Conservation (phyloP, 2,329 filamentous ascomycete species). For the Pseudonectria foliicola region DNA sequence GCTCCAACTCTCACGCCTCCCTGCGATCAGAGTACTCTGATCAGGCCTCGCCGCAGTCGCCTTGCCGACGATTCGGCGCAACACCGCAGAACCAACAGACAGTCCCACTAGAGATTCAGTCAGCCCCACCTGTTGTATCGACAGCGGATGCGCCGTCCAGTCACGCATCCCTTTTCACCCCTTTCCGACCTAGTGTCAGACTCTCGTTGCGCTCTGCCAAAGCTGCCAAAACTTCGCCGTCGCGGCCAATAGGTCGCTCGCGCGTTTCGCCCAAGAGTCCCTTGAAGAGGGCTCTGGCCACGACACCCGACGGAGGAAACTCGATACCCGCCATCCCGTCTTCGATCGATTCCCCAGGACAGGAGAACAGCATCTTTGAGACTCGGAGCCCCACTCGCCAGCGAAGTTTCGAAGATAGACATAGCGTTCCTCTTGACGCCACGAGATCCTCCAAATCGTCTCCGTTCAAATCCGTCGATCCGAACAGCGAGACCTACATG, state of each 20-base stretch:
- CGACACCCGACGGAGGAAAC: slow-evolving; percentile 66
- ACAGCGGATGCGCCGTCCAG: slow-evolving; percentile 22
- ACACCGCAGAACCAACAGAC: slow-evolving; percentile 30
- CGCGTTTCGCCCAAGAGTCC: slow-evolving; percentile 76
- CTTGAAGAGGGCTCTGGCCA: slow-evolving; percentile 66
- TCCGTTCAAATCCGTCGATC: slow-evolving; percentile 45
- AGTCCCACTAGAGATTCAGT: slow-evolving; percentile 25
- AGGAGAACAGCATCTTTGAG: slow-evolving; percentile 34
- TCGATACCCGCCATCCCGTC: slow-evolving; percentile 39
- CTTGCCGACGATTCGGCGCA: slow-evolving; percentile 36
- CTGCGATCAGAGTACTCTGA: slow-evolving; percentile 42
- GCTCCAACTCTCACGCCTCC: slow-evolving; percentile 40
- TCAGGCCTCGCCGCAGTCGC: slow-evolving; percentile 42
- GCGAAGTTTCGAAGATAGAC: slow-evolving; percentile 38
- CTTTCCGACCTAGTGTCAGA: slow-evolving; percentile 59
- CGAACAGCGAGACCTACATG: slow-evolving; percentile 27
- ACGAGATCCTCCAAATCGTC: slow-evolving; percentile 45
- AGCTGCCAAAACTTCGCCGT: slow-evolving; percentile 48
- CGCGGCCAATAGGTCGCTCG: slow-evolving; percentile 50
- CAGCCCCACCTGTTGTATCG: slow-evolving; percentile 29
- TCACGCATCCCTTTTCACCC: slow-evolving; percentile 49
- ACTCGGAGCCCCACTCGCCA: slow-evolving; percentile 27
- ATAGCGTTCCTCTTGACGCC: slow-evolving; percentile 52
- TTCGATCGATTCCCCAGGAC: slow-evolving; percentile 32
- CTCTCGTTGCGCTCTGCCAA: slow-evolving; percentile 58